A percentile compares a stretch with the other conserved stretches of the same genome.
Conservation (phyloP, 2,329 filamentous ascomycete genomes). For the Blastomyces gilchristii region DNA sequence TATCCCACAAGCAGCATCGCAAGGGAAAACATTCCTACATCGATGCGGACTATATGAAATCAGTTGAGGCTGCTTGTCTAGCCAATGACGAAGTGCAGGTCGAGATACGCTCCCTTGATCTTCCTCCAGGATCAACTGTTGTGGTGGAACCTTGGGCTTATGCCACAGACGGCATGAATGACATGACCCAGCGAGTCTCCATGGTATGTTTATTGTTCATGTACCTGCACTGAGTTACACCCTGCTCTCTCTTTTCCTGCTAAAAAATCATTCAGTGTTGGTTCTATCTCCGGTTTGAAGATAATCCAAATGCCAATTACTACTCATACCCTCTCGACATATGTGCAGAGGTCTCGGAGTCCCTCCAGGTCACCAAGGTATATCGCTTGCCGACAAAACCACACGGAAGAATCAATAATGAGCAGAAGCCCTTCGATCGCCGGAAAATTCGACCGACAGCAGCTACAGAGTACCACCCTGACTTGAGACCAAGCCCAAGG, state of each 20-base stretch:
- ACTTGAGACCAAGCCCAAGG: conserved; percentile 14
- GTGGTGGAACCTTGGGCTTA: conserved; percentile 49
- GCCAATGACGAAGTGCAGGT: conserved; percentile 36
- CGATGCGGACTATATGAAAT: conserved; percentile 41
- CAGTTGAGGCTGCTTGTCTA: conserved; percentile 40
- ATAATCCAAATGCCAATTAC: conserved; percentile 43
- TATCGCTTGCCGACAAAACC: conserved; percentile 39
- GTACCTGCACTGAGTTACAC: background rate
- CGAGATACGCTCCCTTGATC: conserved; percentile 34
- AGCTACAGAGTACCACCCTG: conserved; percentile 16
- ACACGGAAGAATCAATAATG: conserved; percentile 31
- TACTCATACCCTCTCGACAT: conserved; percentile 50
- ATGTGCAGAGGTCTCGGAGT: conserved; percentile 35
- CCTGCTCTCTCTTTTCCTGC: background rate
- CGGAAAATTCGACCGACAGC: conserved; percentile 29
- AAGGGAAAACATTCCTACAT: conserved; percentile 41
- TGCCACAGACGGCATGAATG: conserved; percentile 44
- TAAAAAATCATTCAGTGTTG: conserved; percentile 20
- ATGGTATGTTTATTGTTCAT: background rate
- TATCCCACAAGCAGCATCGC: conserved; percentile 25
- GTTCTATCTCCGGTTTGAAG: conserved; percentile 34
- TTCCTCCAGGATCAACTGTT: conserved; percentile 38
- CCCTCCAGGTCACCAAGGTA: conserved; percentile 41
- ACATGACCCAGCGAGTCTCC: conserved; percentile 27
- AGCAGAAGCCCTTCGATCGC: conserved; percentile 31